Conservation (phyloP, 1,139 yeast genomes). For the Saccharomyces hybrid region DNA sequence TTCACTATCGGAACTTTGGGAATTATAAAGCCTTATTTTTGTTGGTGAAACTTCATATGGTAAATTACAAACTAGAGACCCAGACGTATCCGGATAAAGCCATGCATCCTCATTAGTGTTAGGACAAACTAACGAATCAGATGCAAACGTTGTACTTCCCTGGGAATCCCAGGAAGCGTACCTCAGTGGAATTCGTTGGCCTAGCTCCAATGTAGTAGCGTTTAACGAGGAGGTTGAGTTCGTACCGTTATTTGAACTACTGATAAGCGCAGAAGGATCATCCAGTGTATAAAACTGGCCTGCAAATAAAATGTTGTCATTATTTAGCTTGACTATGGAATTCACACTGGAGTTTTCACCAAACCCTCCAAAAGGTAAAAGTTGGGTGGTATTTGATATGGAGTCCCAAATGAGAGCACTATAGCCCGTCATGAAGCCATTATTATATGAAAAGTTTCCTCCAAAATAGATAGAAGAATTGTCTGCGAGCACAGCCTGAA, state of each 20-base stretch:
- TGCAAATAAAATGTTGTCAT: conserved; percentile 60
- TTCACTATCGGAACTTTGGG: conserved; percentile 40
- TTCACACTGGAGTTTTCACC: conserved; percentile 51
- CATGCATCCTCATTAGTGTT: conserved; percentile 40
- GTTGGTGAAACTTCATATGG: conserved; percentile 61
- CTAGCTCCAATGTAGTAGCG: conserved; percentile 40
- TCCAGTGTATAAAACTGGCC: conserved; percentile 68
- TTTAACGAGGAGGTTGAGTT: conserved; percentile 28
- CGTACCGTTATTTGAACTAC: conserved; percentile 28
- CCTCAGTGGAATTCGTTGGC: conserved; percentile 59
- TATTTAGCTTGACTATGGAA: conserved; percentile 50
- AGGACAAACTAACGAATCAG: conserved; percentile 57
- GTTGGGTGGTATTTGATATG: conserved; percentile 36
- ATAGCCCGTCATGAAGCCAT: conserved; percentile 33
- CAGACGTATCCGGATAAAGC: conserved; percentile 44
- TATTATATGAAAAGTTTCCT: conserved; percentile 56
- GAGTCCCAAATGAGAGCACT: conserved; percentile 65
- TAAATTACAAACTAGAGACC: conserved; percentile 62
- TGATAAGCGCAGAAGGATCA: conserved; percentile 37
- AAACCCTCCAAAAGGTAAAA: conserved; percentile 75
- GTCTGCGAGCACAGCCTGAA: conserved; percentile 47
- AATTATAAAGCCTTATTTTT: conserved; percentile 64
- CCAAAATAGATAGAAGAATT: conserved; percentile 62
- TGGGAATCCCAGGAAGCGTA: conserved; percentile 54
- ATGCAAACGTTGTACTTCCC: conserved; percentile 32